phyloP scores from a whole-genome alignment of 768 basidiomycete genomes.

The Mycena latifolia region DNA sequence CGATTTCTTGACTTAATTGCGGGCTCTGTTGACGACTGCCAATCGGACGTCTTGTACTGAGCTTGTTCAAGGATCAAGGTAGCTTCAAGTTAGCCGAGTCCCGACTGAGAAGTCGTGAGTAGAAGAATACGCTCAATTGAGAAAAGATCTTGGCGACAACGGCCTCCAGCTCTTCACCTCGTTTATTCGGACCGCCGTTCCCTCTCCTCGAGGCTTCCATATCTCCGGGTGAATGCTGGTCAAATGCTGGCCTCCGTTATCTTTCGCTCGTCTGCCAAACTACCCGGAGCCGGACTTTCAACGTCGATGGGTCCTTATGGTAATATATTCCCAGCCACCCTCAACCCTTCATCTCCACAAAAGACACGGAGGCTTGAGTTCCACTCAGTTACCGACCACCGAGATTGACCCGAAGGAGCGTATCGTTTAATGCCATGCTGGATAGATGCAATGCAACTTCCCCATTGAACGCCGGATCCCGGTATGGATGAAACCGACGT shows the following conservation, averaged over 20 bases:
- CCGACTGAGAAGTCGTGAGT: constrained; percentile 28
- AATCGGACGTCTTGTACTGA: constrained; percentile 11
- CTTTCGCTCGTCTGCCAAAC: not conserved
- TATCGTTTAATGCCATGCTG: constrained; percentile 22
- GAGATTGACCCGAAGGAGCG: constrained; percentile 26
- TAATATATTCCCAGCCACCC: constrained; percentile 12
- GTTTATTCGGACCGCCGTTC: constrained; percentile 1
- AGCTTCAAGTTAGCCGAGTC: constrained; percentile 27
- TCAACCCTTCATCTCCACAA: constrained; percentile 9
- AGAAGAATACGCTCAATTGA: no score
- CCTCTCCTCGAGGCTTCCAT: not conserved
- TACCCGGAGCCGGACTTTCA: constrained; percentile 13
- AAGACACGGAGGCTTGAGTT: constrained; percentile 7
- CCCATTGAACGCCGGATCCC: constrained; percentile 25
- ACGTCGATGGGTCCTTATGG: not conserved
- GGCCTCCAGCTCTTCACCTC: not conserved
- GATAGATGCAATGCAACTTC: constrained; percentile 1
- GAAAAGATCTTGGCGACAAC: constrained; percentile 8
- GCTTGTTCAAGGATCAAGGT: constrained; percentile 19
- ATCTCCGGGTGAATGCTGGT: not conserved
- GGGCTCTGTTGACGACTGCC: constrained; percentile 14
- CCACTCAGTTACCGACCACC: constrained; percentile 27
- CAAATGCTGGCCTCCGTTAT: not conserved
- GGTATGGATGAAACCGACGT: constrained; percentile 34
- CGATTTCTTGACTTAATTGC: not conserved